Evolutionary conservation across 2,329 filamentous ascomycete genomes (phyloP).

Genomic region (Pseudocercospora cruenta): DNA sequence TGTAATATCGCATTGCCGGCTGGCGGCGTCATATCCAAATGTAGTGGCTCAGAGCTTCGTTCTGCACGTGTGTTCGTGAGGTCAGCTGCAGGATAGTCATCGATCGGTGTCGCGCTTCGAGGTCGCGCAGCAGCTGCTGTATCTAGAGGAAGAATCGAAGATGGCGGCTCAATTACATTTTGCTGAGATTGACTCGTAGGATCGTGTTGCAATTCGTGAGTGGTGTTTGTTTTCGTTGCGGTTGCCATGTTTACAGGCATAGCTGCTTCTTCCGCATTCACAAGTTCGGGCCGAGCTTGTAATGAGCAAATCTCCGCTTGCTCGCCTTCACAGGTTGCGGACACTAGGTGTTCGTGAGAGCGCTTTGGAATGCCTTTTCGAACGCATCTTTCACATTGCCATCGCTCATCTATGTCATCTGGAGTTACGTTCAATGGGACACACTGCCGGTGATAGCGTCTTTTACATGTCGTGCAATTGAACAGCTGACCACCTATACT

Average conservation of each 20-base stretch:
- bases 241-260: background rate
- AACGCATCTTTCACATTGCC: background rate
- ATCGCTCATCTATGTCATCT: constrained; percentile 9
- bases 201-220: background rate
- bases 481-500: constrained; percentile 11
- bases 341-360: background rate
- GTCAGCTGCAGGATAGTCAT: background rate
- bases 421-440: constrained; percentile 3
- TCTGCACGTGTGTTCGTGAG: background rate
- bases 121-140: background rate
- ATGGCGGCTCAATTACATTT: background rate
- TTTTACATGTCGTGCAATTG: constrained; percentile 19
- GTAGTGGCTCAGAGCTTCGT: background rate
- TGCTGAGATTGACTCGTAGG: background rate
- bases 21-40: background rate
- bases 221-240: background rate
- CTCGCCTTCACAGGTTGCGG: background rate
- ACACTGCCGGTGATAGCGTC: constrained; percentile 25
- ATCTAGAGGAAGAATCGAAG: background rate
- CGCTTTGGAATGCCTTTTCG: constrained; percentile 1
- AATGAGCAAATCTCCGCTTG: background rate
- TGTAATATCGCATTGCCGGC: background rate
- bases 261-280: background rate
- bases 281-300: background rate
- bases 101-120: background rate